Percentiles rank a stretch among this genome's conserved stretches.
These are phyloP conservation scores for Rhizomucor pusillus DNA, from an alignment of 371 early-diverging fungal species.

Conservation along the genomic window DNA sequence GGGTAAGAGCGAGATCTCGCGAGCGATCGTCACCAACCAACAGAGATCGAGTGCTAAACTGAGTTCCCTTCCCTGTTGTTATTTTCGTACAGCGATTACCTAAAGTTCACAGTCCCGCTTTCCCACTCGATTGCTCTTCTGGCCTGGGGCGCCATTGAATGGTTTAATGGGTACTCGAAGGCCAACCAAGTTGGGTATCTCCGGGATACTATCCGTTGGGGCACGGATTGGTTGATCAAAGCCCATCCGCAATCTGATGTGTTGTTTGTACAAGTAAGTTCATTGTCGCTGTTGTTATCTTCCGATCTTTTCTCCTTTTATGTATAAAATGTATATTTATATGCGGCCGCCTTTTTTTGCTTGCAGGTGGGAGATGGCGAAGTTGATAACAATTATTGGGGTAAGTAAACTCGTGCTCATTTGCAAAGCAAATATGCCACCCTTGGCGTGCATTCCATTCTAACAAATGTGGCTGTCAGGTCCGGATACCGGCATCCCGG, in stretches of 20 bases:
- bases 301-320: not conserved
- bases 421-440: not conserved
- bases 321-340: not conserved
- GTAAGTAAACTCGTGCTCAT: constrained; percentile 6
- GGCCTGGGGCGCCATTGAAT: constrained; percentile 56
- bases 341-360: not conserved
- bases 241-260: constrained; percentile 52
- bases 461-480: constrained; percentile 8
- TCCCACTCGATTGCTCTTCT: constrained; percentile 43
- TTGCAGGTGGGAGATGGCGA: constrained; percentile 23
- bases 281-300: not conserved
- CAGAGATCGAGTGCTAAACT: too few species aligned
- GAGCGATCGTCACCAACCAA: not conserved
- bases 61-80: not conserved
- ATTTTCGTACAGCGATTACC: constrained; percentile 33
- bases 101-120: constrained; percentile 56
- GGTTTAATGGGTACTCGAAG: constrained; percentile 48
- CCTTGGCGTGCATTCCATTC: too few species aligned
- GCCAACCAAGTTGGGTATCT: constrained; percentile 44
- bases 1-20: constrained; percentile 13
- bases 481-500: constrained; percentile 33
- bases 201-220: constrained; percentile 54
- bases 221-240: constrained; percentile 62
- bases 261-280: constrained; percentile 36
- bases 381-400: constrained; percentile 36